These are phyloP conservation scores for Dipteronia sinensis DNA, from an alignment of 345 rosid species.

Conservation along the genomic window DNA sequence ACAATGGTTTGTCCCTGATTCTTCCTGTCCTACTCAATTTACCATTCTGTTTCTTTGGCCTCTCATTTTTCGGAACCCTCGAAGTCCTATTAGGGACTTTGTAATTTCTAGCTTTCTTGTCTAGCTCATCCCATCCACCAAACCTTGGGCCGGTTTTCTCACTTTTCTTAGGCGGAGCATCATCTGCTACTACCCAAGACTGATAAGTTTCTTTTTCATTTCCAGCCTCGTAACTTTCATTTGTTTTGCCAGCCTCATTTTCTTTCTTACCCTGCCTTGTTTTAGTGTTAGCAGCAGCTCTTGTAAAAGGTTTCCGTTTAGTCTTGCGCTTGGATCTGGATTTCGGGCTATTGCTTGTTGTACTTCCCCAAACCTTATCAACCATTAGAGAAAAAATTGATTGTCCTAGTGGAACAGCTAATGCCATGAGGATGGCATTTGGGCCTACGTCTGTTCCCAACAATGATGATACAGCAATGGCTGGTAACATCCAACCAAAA, in stretches of 20 bases:
- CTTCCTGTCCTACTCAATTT: slow-evolving; percentile 56
- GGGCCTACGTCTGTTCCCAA: slow-evolving; percentile 80
- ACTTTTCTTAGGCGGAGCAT: slow-evolving; percentile 25
- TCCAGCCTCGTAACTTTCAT: slow-evolving; percentile 34
- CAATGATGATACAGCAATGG: slow-evolving; percentile 63
- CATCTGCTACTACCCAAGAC: slow-evolving; percentile 60
- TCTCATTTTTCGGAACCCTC: slow-evolving; percentile 22
- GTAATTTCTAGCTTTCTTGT: slow-evolving; percentile 27
- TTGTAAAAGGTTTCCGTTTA: slow-evolving; percentile 45
- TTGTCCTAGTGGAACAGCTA: slow-evolving; percentile 85
- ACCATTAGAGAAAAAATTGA: slow-evolving; percentile 56
- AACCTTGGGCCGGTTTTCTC: slow-evolving; percentile 25
- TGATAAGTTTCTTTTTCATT: slow-evolving; percentile 47
- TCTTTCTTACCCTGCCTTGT: slow-evolving; percentile 29
- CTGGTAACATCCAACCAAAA: slow-evolving; percentile 84
- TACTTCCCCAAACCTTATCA: slow-evolving; percentile 55
- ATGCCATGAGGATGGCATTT: slow-evolving; percentile 79
- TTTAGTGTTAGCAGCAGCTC: slow-evolving; percentile 31
- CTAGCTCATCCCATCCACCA: slow-evolving; percentile 95
- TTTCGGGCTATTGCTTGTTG: slow-evolving; percentile 35
- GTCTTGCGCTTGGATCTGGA: slow-evolving; percentile 35
- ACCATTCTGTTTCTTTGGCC: slow-evolving; percentile 31
- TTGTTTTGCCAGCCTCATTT: slow-evolving; percentile 22
- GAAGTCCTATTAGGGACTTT: slow-evolving; percentile 21
- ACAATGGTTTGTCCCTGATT: slow-evolving; percentile 66